Evolutionary conservation across 1,284 basidiomycete genomes (phyloP).

Genomic region (Moesziomyces sp.): DNA sequence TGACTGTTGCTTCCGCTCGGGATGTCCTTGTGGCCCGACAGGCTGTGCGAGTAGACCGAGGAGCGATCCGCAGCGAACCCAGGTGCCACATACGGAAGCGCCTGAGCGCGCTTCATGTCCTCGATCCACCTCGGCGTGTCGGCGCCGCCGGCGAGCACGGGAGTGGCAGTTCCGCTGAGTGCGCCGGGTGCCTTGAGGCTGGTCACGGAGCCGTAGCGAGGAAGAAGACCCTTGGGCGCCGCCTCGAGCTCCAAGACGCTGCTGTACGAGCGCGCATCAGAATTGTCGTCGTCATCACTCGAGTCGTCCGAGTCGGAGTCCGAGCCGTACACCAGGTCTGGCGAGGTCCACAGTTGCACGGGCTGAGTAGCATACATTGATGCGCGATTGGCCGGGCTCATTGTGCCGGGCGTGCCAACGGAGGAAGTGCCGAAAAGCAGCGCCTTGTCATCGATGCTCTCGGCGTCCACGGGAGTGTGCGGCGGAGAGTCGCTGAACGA

Average conservation of each 20-base stretch:
- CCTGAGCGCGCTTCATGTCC: slow-evolving; percentile 32
- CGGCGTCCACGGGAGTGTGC: slow-evolving; percentile 20
- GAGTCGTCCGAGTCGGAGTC: slow-evolving; percentile 24
- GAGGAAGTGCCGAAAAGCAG: slow-evolving; percentile 16
- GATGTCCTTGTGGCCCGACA: slow-evolving; percentile 9
- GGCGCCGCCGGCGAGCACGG: slow-evolving; percentile 15
- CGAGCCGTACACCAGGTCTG: slow-evolving; percentile 47
- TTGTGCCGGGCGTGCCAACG: slow-evolving; percentile 12
- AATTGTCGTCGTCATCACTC: slow-evolving; percentile 13
- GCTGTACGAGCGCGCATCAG: slow-evolving; percentile 21
- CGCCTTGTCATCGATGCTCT: slow-evolving; percentile 32
- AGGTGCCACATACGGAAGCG: slow-evolving; percentile 43
- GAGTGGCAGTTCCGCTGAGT: slow-evolving; percentile 15
- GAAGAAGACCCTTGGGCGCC: slow-evolving; percentile 8
- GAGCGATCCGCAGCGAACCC: slow-evolving; percentile 20
- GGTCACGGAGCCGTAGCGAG: slow-evolving; percentile 27
- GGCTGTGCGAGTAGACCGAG: slow-evolving; percentile 18
- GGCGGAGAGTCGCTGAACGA: slow-evolving; percentile 12
- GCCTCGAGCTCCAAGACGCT: slow-evolving; percentile 15
- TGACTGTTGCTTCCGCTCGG: slow-evolving; percentile 8
- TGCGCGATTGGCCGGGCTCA: slow-evolving; percentile 12
- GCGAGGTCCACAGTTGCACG: slow-evolving; percentile 40
- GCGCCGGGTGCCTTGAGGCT: slow-evolving; percentile 7
- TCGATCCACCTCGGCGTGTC: slow-evolving; percentile 49
- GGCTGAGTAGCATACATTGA: slow-evolving; percentile 8